Conservation (phyloP, 2,329 filamentous ascomycete genomes). For the Monosporascus sp. region DNA sequence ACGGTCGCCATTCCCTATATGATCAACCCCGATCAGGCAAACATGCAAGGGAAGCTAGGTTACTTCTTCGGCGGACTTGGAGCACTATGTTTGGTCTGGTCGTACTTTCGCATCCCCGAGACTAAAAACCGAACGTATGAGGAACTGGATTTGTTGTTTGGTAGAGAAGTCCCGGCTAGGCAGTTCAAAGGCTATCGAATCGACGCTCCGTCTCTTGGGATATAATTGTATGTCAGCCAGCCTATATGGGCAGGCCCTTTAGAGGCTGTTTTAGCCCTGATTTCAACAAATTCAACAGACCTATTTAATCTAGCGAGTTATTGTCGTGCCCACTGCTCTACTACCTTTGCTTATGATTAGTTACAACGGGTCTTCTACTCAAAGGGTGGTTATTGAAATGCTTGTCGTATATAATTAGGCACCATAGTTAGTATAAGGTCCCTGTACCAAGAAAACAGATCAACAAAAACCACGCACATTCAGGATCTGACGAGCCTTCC, state of each 20-base stretch:
- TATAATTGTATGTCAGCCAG: background rate
- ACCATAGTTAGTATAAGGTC: no score
- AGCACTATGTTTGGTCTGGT: constrained; percentile 31
- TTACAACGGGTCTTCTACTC: no score
- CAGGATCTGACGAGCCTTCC: no score
- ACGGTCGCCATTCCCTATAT: constrained; percentile 40
- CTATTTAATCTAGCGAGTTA: no score
- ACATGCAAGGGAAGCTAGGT: constrained; percentile 37
- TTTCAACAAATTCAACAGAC: background rate
- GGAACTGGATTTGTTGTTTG: constrained; percentile 27
- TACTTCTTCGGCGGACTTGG: constrained; percentile 37
- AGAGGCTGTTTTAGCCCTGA: background rate
- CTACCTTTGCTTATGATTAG: no score
- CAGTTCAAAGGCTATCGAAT: constrained; percentile 26
- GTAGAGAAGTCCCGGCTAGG: constrained; percentile 24
- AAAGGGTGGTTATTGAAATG: no score
- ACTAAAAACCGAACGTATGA: constrained; percentile 28
- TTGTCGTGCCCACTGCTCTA: no score
- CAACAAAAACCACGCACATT: no score
- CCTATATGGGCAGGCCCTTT: no score
- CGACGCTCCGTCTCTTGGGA: constrained; percentile 6
- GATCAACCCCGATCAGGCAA: constrained; percentile 38
- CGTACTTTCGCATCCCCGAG: constrained; percentile 29
- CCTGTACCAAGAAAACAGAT: no score
- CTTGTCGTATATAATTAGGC: no score